Base-by-base conservation (phyloP, 768 basidiomycete species). In the Roridomyces roridus region DNA sequence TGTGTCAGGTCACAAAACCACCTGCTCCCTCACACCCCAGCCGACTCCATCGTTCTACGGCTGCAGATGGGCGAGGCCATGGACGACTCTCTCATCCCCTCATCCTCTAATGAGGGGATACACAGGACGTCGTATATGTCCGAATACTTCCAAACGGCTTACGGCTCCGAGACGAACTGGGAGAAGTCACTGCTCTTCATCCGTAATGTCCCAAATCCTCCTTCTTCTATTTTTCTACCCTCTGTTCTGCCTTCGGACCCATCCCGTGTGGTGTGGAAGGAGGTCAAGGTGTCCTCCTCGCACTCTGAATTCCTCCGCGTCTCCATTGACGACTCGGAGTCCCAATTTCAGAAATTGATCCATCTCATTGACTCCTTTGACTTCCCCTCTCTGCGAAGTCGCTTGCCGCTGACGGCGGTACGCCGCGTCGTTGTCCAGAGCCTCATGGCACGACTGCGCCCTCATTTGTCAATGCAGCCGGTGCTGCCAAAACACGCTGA, bases 81-180 rank as follows among this genome's bases (percentile, higher is more conserved):
- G 0, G 46, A 55, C 21, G 53, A 47, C 23, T 41, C 37, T 2
- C 41, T 36, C 29, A 20, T 55, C 2, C 47, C 17, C 46, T 11
- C 1, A 25, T 59, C n/a, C 39, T 65, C 5, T n/a, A 17, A 1
- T 12, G 41, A 5, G 42, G 68, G 4, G 20, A 36, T 1, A 18
- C 23, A 12, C 20, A 45, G 23, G n/a, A 52, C n/a, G 36, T 47
- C 6, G 6, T 26, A n/a, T 18, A 54, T 59, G 45, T n/a, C n/a
- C n/a, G 69, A 70, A 20, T 60, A 59, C 3, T 70, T 70, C 46
- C 68, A 70, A 41, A 53, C 20, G 18, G 55, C 67, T 8, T 69
- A 70, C 47, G 66, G 69, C 6, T 67, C 68, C 66, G 41, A 57
- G 18, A 69, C 68, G 0, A 46, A 63, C 26, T 71, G 68, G 68